These are phyloP conservation scores for Solanum sejunctum DNA, from an alignment of 257 asterid species.

Conservation along the genomic window DNA sequence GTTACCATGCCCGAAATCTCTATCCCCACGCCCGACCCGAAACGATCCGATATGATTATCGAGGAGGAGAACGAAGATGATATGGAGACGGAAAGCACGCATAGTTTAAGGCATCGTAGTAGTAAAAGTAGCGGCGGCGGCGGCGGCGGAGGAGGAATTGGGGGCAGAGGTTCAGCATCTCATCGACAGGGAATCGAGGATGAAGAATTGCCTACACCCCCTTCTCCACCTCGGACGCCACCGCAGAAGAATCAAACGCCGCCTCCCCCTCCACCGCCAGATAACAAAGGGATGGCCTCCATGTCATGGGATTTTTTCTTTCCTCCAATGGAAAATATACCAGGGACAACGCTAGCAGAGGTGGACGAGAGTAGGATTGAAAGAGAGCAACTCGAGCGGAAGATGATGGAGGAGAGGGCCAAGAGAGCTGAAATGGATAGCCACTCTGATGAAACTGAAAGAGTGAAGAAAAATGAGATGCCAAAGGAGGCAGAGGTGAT, in stretches of 20 bases:
- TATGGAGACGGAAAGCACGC: conserved; percentile 30
- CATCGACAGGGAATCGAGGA: conserved; percentile 25
- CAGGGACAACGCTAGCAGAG: conserved; percentile 56
- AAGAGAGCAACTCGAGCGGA: conserved; percentile 47
- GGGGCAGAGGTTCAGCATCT: conserved; percentile 13
- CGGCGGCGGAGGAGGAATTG: conserved; percentile 24
- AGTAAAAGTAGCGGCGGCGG: conserved; percentile 35
- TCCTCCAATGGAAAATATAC: conserved; percentile 34
- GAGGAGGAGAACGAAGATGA: conserved; percentile 79
- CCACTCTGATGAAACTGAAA: conserved; percentile 3
- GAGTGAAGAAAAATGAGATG: conserved; percentile 23
- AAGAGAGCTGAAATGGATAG: conserved; percentile 29
- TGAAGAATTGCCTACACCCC: conserved; percentile 28
- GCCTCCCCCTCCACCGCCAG: conserved; percentile 33
- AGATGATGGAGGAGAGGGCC: conserved; percentile 41
- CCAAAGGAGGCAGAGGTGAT: conserved; percentile 28
- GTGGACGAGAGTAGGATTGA: conserved; percentile 41
- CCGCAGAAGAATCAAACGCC: background rate
- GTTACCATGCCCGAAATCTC: conserved; percentile 72
- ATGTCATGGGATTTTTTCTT: conserved; percentile 61
- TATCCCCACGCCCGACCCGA: conserved; percentile 29
- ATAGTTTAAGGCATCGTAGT: conserved; percentile 46
- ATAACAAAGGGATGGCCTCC: conserved; percentile 14
- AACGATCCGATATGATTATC: conserved; percentile 42
- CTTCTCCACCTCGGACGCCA: conserved; percentile 6